Conservation (phyloP, 2,329 filamentous ascomycete genomes). For the Xylaria sp. region DNA sequence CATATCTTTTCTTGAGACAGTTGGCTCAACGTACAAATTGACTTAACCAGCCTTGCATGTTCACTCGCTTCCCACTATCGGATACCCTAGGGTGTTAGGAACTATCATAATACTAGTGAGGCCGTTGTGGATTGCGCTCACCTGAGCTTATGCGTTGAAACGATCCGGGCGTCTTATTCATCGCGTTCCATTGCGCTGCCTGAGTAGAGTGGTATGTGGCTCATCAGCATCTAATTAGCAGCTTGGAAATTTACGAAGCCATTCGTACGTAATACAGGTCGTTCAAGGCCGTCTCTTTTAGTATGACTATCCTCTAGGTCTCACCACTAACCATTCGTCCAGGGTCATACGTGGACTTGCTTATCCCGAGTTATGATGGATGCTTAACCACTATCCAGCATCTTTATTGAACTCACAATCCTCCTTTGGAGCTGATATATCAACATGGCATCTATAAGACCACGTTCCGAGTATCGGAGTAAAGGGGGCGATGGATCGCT, state of each 20-base stretch:
- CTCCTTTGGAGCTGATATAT: slow-evolving; percentile 23
- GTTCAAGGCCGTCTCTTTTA: slow-evolving; percentile 8
- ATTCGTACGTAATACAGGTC: slow-evolving; percentile 21
- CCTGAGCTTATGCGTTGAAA: slow-evolving; percentile 6
- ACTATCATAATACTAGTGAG: slow-evolving; percentile 12
- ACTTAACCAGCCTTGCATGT: slow-evolving; percentile 3
- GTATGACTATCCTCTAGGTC: slow-evolving; percentile 10
- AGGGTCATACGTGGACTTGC: slow-evolving; percentile 10
- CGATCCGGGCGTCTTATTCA: slow-evolving; percentile 10
- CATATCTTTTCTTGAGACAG: slow-evolving; percentile 2
- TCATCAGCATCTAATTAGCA: slow-evolving; percentile 28
- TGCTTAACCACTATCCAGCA: slow-evolving; percentile 19
- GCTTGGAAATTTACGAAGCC: slow-evolving; percentile 11
- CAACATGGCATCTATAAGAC: slow-evolving; percentile 39
- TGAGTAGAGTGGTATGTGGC: slow-evolving; percentile 18
- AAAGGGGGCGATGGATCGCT: slow-evolving; percentile 30
- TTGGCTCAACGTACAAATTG: slow-evolving; percentile 3
- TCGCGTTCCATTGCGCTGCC: slow-evolving; percentile 10
- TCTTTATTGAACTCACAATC: slow-evolving; percentile 28
- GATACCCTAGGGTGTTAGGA: slow-evolving; percentile 11
- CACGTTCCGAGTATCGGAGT: slow-evolving; percentile 31
- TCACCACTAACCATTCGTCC: slow-evolving; percentile 19
- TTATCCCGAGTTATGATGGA: slow-evolving; percentile 25
- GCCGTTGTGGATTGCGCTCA: slow-evolving; percentile 9
- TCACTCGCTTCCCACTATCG: not conserved